Evolutionary conservation across 2,329 filamentous ascomycete species (phyloP), one percentile per base, ranked within the genome.

Genomic region (Ambrosiella beaveri): DNA sequence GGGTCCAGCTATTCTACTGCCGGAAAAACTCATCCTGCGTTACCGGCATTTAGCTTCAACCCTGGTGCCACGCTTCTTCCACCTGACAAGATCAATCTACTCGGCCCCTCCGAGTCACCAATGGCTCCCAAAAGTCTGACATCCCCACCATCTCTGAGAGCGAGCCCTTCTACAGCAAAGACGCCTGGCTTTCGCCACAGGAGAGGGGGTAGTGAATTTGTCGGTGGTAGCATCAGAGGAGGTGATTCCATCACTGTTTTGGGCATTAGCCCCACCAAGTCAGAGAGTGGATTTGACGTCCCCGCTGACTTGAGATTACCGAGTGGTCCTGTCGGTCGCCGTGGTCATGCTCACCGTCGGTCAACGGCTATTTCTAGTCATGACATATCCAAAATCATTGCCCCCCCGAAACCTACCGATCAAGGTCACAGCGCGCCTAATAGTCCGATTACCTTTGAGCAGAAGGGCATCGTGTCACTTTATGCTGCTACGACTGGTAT

Each of bases 301-400:
- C 75, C 82, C 7, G 78, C 81, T 56, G 70, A 73, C 9, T 74
- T 84, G 9, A 73, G 72, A 51, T 73, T 75, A 59, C 71, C 75
- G 35, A 72, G 78, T 45, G 70, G 70, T 27, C 71, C 71, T 38
- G 71, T 75, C 57, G 76, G 82, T 61, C 78, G 86, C 63, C 82
- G 69, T 11, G 60, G 85, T 13, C 88, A 94, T 69, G 80, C 79
- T 15, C 90, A 96, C 67, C 81, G 88, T 60, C 81, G 91, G 61
- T 95, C 90, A 39, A 79, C 77, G 61, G 86, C 88, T 3, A 82
- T 96, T 55, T 95, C 89, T 1, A 86, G 82, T 59, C 86, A 91
- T 66, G 90, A 96, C 66, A 71, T 95, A 19, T 81, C 82, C 9
- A 73, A 78, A 44, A 82, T 89, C 39, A 74, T 90, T 63, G 79